Conservation (phyloP, 75 land plant species). For the Selaginella tamariscina region DNA sequence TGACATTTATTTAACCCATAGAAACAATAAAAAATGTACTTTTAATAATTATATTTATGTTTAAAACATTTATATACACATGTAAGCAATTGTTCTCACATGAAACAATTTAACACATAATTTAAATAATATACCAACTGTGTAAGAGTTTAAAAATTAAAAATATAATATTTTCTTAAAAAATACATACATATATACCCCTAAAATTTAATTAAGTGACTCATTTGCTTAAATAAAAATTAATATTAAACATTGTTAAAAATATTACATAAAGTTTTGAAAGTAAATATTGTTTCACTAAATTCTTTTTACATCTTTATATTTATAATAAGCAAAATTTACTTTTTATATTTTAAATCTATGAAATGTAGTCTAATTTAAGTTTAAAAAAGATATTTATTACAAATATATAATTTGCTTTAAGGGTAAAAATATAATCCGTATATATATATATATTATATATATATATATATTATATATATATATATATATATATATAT, state of each 20-base stretch:
- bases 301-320: neutral
- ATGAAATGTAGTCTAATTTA: neutral
- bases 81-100: no score
- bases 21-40: no score
- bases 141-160: neutral
- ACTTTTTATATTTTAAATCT: neutral
- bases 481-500: no score
- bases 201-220: neutral
- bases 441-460: no score
- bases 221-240: neutral
- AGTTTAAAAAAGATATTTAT: neutral
- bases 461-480: no score
- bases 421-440: no score
- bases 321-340: neutral
- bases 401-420: neutral
- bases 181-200: neutral
- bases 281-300: neutral
- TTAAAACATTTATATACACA: no score
- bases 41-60: no score
- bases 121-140: no score
- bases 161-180: neutral
- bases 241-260: neutral
- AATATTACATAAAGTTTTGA: neutral
- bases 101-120: no score
- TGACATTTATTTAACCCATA: no score